Conservation (phyloP, 805 yeast species). For the Suhomyces pyralidae region DNA sequence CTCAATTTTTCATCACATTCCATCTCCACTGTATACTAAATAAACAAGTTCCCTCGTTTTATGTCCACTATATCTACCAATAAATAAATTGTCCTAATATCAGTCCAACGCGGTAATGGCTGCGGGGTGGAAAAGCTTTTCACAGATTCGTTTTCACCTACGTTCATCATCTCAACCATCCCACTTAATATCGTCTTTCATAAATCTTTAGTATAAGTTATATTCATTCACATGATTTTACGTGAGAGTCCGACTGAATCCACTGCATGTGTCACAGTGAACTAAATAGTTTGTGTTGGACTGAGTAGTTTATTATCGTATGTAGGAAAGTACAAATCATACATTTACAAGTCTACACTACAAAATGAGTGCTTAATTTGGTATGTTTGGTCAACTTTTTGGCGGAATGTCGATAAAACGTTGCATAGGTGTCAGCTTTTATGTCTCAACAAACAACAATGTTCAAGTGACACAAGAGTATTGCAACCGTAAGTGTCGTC, state of each 20-base stretch:
- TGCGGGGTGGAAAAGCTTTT: background rate
- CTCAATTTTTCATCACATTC: background rate
- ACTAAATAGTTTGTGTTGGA: background rate
- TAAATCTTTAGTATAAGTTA: background rate
- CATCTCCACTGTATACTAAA: background rate
- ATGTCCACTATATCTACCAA: too few species aligned
- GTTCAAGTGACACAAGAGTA: too few species aligned
- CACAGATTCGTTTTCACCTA: too few species aligned
- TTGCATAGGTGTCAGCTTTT: background rate
- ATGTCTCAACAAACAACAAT: background rate
- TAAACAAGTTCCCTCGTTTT: background rate
- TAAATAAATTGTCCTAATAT: background rate
- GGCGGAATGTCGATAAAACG: background rate
- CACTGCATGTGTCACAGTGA: background rate
- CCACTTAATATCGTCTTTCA: background rate
- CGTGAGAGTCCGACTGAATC: background rate
- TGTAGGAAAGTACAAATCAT: background rate
- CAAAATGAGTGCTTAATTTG: background rate
- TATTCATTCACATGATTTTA: background rate
- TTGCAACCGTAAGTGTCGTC: background rate
- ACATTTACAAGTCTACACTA: background rate
- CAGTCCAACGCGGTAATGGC: background rate
- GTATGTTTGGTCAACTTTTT: background rate
- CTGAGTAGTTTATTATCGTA: background rate
- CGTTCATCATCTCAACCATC: too few species aligned